Evolutionary conservation across 73 alveolate genomes (phyloP).

Genomic region (Paramecium bursaria): DNA sequence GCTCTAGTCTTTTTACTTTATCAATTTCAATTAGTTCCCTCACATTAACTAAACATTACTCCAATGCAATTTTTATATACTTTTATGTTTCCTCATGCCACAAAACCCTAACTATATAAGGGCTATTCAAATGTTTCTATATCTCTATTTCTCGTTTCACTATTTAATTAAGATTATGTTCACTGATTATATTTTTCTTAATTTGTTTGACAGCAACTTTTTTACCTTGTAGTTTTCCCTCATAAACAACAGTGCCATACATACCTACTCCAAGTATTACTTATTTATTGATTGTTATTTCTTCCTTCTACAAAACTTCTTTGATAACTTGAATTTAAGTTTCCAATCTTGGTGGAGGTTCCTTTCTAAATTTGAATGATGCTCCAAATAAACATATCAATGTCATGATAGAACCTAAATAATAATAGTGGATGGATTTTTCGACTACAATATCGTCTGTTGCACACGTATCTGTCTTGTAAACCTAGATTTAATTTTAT

Average conservation of each 20-base stretch:
- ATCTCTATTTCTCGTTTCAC: conserved; percentile 71
- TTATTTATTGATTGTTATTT: conserved; percentile 15
- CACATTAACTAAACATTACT: conserved; percentile 74
- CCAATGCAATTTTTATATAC: conserved; percentile 75
- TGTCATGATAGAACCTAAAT: neutral
- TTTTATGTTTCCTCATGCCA: conserved; percentile 75
- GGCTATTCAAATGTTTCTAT: conserved; percentile 59
- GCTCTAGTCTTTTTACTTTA: neutral
- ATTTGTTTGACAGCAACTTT: conserved; percentile 78
- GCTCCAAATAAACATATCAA: neutral
- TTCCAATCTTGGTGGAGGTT: neutral
- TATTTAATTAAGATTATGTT: conserved; percentile 63
- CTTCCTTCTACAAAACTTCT: neutral
- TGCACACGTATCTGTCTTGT: neutral
- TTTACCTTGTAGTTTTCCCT: conserved; percentile 72
- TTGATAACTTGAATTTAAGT: neutral
- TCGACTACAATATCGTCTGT: neutral
- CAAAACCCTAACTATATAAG: conserved; percentile 71
- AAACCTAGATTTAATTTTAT: neutral
- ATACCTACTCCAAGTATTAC: conserved; percentile 72
- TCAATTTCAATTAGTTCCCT: conserved; percentile 51
- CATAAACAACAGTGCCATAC: conserved; percentile 77
- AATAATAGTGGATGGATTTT: neutral
- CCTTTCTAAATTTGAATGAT: no score
- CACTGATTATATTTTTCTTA: conserved; percentile 45